Percentiles rank a stretch among this genome's conserved stretches.
These are phyloP conservation scores for Diplodia seriata DNA, from an alignment of 2,329 filamentous ascomycete genomes.

Conservation along the genomic window DNA sequence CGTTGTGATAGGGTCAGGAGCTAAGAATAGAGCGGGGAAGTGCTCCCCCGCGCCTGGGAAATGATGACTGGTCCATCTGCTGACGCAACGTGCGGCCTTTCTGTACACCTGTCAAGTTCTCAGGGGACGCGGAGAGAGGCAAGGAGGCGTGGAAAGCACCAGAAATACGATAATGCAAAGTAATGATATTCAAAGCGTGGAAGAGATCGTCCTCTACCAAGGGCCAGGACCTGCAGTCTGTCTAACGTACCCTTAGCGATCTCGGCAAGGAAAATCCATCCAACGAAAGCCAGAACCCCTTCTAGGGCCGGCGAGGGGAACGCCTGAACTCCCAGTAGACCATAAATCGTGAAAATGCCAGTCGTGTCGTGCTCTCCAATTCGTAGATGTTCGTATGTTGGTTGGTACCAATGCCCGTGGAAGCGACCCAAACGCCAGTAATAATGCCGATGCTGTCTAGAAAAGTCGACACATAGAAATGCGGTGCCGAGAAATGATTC, in stretches of 20 bases:
- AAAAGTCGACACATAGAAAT: not conserved
- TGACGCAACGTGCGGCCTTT: slow-evolving; percentile 10
- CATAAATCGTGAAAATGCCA: slow-evolving; percentile 20
- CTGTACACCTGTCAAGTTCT: not conserved
- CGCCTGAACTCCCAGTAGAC: slow-evolving; percentile 17
- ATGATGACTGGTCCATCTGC: slow-evolving; percentile 7
- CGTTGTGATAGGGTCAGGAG: not conserved
- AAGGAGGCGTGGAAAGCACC: not conserved
- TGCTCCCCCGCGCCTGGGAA: slow-evolving; percentile 17
- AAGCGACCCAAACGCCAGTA: slow-evolving; percentile 14
- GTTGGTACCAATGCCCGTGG: not conserved
- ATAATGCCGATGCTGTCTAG: slow-evolving; percentile 22
- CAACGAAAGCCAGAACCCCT: not conserved
- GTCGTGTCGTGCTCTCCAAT: not conserved
- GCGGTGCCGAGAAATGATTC: not conserved
- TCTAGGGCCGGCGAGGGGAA: not conserved
- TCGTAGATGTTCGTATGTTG: not conserved
- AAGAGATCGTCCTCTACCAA: slow-evolving; percentile 10
- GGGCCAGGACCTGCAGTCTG: slow-evolving; percentile 1
- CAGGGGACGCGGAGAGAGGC: not conserved
- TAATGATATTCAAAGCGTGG: slow-evolving; percentile 18
- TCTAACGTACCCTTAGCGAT: slow-evolving; percentile 17
- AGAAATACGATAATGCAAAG: not conserved
- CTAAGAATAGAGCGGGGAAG: slow-evolving; percentile 24
- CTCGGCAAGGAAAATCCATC: not conserved